These are phyloP conservation scores for Pseudopithomyces maydicus DNA, from an alignment of 2,329 filamentous ascomycete species.

Conservation along the genomic window DNA sequence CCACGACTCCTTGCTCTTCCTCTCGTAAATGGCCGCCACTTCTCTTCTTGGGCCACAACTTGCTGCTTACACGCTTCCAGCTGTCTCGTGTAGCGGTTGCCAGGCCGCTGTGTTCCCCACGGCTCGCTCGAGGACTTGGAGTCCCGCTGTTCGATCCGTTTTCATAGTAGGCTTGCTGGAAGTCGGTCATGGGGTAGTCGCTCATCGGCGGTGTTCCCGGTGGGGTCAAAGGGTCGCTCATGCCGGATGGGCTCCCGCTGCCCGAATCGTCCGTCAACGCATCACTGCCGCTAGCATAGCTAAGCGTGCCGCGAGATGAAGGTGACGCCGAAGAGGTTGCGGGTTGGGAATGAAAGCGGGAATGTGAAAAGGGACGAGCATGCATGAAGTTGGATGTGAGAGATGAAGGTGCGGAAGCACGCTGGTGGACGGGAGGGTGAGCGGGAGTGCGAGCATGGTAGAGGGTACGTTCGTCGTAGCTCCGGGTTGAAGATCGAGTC, in stretches of 20 bases:
- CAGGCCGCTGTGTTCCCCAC: slow-evolving; percentile 44
- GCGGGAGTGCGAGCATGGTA: slow-evolving; percentile 33
- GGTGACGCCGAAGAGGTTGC: slow-evolving; percentile 36
- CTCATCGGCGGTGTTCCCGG: slow-evolving; percentile 75
- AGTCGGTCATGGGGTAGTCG: slow-evolving; percentile 53
- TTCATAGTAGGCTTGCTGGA: slow-evolving; percentile 42
- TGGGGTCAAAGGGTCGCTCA: slow-evolving; percentile 71
- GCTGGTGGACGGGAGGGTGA: slow-evolving; percentile 38
- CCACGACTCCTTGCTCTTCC: slow-evolving; percentile 42
- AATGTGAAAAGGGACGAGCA: slow-evolving; percentile 40
- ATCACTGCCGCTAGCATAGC: slow-evolving; percentile 50
- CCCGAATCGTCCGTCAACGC: slow-evolving; percentile 68
- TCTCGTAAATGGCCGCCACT: slow-evolving; percentile 43
- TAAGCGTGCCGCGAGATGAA: slow-evolving; percentile 33
- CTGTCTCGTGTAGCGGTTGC: slow-evolving; percentile 43
- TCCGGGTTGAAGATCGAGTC: slow-evolving; percentile 45
- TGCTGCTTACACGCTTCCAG: slow-evolving; percentile 49
- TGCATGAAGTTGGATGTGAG: slow-evolving; percentile 45
- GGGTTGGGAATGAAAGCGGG: slow-evolving; percentile 44
- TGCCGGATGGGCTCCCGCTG: slow-evolving; percentile 55
- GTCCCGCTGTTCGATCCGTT: slow-evolving; percentile 39
- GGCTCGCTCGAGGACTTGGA: slow-evolving; percentile 44
- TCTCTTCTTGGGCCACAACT: slow-evolving; percentile 48
- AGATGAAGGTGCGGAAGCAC: slow-evolving; percentile 47
- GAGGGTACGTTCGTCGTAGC: slow-evolving; percentile 47